Percentiles rank a stretch among this genome's conserved stretches.
Conservation (phyloP, 371 early-diverging fungal species). For the Mortierella sp. region DNA sequence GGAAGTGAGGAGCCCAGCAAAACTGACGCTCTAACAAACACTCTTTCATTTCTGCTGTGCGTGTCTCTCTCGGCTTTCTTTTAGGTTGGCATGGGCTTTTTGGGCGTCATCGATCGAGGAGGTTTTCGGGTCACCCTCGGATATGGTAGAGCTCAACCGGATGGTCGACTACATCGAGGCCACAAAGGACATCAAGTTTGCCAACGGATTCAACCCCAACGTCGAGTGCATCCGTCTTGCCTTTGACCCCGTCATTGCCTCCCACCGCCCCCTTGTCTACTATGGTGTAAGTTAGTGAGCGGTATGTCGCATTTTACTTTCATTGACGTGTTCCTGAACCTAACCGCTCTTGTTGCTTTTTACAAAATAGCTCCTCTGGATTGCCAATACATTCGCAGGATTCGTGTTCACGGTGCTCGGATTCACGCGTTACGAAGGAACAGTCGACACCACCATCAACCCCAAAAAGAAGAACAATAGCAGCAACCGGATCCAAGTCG, state of each 20-base stretch:
- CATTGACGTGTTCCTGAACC: not conserved
- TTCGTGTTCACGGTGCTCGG: slow-evolving; percentile 28
- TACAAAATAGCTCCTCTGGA: slow-evolving; percentile 24
- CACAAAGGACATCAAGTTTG: slow-evolving; percentile 61
- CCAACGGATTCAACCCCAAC: slow-evolving; percentile 69
- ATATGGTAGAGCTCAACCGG: slow-evolving; percentile 59
- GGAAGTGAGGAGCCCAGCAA: not conserved
- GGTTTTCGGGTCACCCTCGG: slow-evolving; percentile 56
- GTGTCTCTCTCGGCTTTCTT: not conserved
- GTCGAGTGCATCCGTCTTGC: slow-evolving; percentile 70
- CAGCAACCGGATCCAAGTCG: slow-evolving; percentile 14
- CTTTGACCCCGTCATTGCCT: slow-evolving; percentile 77
- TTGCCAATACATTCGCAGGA: slow-evolving; percentile 19
- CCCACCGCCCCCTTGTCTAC: slow-evolving; percentile 75
- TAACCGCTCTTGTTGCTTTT: not conserved
- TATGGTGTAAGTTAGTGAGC: slow-evolving; percentile 61
- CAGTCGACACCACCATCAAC: not conserved
- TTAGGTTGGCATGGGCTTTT: slow-evolving; percentile 72
- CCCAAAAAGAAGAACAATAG: not conserved
- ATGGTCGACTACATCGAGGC: slow-evolving; percentile 66
- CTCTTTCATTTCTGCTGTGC: not conserved
- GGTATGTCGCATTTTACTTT: not conserved
- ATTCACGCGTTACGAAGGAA: slow-evolving; percentile 33
- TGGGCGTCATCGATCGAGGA: slow-evolving; percentile 63
- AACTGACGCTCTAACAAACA: not conserved